phyloP scores from a whole-genome alignment of 768 basidiomycete species.

The Calocybe cyanea region DNA sequence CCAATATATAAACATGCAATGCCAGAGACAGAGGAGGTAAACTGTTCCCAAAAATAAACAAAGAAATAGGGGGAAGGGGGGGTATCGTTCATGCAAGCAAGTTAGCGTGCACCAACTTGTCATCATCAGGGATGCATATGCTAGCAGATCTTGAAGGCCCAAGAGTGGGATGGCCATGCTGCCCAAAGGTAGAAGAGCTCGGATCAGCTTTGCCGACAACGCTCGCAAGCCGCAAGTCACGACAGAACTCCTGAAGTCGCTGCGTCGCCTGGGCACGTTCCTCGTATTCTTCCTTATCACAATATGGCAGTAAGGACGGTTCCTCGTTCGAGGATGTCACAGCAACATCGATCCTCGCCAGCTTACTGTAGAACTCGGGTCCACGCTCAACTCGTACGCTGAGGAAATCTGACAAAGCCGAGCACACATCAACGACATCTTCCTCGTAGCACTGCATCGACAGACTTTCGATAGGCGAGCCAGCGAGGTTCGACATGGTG shows the following conservation, averaged over 20 bases:
- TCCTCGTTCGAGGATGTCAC: constrained; percentile 32
- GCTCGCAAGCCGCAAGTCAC: constrained; percentile 41
- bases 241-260: constrained; percentile 46
- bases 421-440: constrained; percentile 59
- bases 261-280: constrained; percentile 38
- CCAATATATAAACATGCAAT: constrained; percentile 5
- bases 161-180: constrained; percentile 8
- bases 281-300: constrained; percentile 32
- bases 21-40: constrained; percentile 4
- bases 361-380: constrained; percentile 45
- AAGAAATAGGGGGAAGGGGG: constrained; percentile 1
- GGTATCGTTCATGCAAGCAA: not conserved
- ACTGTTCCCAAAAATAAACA: not conserved
- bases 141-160: constrained; percentile 6
- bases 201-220: constrained; percentile 24
- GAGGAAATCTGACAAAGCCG: constrained; percentile 54
- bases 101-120: too few species aligned
- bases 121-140: not conserved
- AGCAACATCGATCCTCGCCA: constrained; percentile 46
- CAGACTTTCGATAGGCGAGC: constrained; percentile 55
- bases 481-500: constrained; percentile 54
- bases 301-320: constrained; percentile 7
- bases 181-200: constrained; percentile 10
- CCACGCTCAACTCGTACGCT: constrained; percentile 46
- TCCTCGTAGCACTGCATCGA: constrained; percentile 60